These are phyloP conservation scores for Alternaria incomplexa DNA, from an alignment of 2,329 filamentous ascomycete genomes.

Conservation along the genomic window DNA sequence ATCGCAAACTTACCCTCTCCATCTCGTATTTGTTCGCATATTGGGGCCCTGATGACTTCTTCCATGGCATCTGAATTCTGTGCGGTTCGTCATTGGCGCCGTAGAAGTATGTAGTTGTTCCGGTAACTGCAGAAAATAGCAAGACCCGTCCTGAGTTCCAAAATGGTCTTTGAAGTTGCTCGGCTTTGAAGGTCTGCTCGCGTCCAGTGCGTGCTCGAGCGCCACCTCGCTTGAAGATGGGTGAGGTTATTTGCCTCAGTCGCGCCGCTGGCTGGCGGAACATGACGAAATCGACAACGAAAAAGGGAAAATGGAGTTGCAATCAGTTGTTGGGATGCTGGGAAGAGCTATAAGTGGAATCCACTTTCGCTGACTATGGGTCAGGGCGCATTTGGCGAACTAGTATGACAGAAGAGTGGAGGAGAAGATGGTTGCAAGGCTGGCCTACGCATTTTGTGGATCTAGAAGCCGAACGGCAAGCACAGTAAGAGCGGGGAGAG, in stretches of 20 bases:
- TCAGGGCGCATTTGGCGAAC: constrained; percentile 24
- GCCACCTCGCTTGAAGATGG: constrained; percentile 36
- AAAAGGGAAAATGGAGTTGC: constrained; percentile 12
- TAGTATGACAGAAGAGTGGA: constrained; percentile 25
- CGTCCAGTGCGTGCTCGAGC: constrained; percentile 34
- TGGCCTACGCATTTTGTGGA: constrained; percentile 37
- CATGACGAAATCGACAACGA: constrained; percentile 30
- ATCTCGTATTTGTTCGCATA: constrained; percentile 61
- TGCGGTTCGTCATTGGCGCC: constrained; percentile 53
- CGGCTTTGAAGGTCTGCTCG: constrained; percentile 29
- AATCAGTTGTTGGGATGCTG: constrained; percentile 20
- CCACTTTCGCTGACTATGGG: constrained; percentile 32
- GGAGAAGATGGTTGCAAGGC: constrained; percentile 22
- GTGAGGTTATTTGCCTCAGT: constrained; percentile 36
- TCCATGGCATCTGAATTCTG: constrained; percentile 35
- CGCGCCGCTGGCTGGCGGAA: constrained; percentile 40
- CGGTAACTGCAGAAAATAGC: constrained; percentile 57
- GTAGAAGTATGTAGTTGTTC: constrained; percentile 59
- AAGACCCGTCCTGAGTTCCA: constrained; percentile 58
- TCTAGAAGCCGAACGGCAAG: constrained; percentile 28
- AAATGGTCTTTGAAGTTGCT: constrained; percentile 40
- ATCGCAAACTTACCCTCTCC: constrained; percentile 51
- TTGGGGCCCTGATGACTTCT: constrained; percentile 35
- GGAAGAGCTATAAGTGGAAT: constrained; percentile 20
- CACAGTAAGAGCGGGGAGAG: constrained; percentile 38